Base-by-base conservation (phyloP, 495 filamentous ascomycete species). In the Xylaria grammica region DNA sequence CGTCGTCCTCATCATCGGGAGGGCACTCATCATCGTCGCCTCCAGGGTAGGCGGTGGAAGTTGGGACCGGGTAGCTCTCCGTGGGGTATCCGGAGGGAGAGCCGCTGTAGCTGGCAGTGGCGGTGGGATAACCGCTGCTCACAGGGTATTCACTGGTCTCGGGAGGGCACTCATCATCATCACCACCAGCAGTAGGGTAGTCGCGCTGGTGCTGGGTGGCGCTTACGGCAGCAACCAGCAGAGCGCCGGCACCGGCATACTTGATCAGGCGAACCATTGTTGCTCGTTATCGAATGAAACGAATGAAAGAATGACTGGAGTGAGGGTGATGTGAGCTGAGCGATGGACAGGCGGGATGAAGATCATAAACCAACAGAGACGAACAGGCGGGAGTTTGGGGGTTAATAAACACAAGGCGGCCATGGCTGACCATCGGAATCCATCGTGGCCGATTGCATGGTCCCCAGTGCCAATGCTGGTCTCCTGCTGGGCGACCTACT, bases 201-300 rank as follows among this genome's bases (percentile, higher is more conserved):
- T 11, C 40, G 46, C 27, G 38, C n/a, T 63, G 48, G 1, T 26
- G 30, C 49, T 52, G 48, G 27, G 59, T 71, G 63, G 72, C 72
- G 36, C 57, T 68, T 13, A 68, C 72, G 7, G 72, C 59, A 48
- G 69, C 69, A 45, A 65, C 69, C 44, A 74, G 60, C 51, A 74
- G 63, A 44, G 67, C 66, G 50, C 72, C 61, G 62, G 72, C 72
- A 61, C 72, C 61, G 50, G 72, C 66, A 46, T 74, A 74, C 56
- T 74, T 74, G 58, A 72, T 61, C 13, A 74, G 56, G 56, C 72
- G 67, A 64, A 72, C 72, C 72, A 74, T 74, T 70, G 51, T 59
- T 58, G 48, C 38, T 40, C 48, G 10, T 27, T 58, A 67, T 72
- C 54, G 50, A 57, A 54, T 3, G 15, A 45, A 62, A 40, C 63